These are phyloP conservation scores for Leccinum aurantiacum DNA, from an alignment of 768 basidiomycete genomes.

Conservation along the genomic window DNA sequence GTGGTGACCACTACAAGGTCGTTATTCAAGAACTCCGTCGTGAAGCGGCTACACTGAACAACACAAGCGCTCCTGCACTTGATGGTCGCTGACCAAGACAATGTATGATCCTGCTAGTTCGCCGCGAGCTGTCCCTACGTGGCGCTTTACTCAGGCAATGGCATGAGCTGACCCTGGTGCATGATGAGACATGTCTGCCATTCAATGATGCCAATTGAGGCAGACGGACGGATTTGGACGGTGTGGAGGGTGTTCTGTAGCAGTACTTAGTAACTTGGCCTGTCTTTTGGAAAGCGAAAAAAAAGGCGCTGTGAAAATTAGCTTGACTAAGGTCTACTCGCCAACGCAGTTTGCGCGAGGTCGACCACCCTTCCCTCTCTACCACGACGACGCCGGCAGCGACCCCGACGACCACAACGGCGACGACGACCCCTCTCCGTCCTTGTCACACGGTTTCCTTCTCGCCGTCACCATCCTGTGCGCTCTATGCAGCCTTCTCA, in stretches of 20 bases:
- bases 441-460: constrained; percentile 16
- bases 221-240: constrained; percentile 21
- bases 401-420: constrained; percentile 12
- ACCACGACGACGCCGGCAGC: constrained; percentile 11
- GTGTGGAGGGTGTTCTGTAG: constrained; percentile 20
- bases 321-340: background rate
- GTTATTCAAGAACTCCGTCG: constrained; percentile 82
- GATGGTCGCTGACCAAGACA: constrained; percentile 25
- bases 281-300: constrained; percentile 1
- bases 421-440: constrained; percentile 7
- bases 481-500: constrained; percentile 68
- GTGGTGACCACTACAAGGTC: constrained; percentile 45
- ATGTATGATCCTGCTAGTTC: background rate
- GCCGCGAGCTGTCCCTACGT: background rate
- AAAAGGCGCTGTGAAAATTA: constrained; percentile 16
- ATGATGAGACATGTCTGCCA: constrained; percentile 11
- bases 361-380: background rate
- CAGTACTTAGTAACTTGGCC: constrained; percentile 6
- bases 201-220: constrained; percentile 8
- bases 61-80: constrained; percentile 20
- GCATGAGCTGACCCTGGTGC: background rate
- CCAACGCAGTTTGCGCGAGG: background rate
- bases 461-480: background rate
- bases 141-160: constrained; percentile 1
- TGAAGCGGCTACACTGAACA: constrained; percentile 52